phyloP scores from a whole-genome alignment of 371 early-diverging fungal species.

The Batrachochytrium dendrobatidis region DNA sequence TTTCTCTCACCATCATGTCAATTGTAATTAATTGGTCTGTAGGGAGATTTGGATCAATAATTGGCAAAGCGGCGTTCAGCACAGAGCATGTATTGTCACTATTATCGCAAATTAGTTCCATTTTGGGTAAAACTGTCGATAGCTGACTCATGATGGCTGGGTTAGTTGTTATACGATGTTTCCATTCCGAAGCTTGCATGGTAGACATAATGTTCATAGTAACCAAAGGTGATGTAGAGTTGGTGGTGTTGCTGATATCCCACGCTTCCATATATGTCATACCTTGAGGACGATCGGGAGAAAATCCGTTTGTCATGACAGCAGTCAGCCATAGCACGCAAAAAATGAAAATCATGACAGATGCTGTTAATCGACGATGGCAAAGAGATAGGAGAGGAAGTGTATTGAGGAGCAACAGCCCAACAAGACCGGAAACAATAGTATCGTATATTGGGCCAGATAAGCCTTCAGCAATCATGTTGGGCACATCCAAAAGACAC shows the following conservation, averaged over 20 bases:
- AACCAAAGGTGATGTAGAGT: background rate
- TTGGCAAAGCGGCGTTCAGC: no score
- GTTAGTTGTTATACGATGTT: no score
- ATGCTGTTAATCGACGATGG: slow-evolving; percentile 6
- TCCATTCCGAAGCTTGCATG: no score
- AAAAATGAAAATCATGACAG: slow-evolving; percentile 3
- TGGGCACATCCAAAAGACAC: slow-evolving; percentile 5
- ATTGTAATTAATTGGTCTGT: no score
- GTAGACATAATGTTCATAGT: background rate
- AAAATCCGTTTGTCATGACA: slow-evolving; percentile 9
- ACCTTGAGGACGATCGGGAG: slow-evolving; percentile 21
- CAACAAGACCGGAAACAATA: slow-evolving; percentile 12
- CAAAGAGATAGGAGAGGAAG: slow-evolving; percentile 18
- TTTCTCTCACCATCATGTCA: no score
- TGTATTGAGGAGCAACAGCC: slow-evolving; percentile 16
- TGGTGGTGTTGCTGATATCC: slow-evolving; percentile 10
- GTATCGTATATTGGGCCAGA: slow-evolving; percentile 16
- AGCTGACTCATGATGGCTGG: no score
- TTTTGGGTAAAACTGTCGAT: no score
- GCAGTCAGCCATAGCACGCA: slow-evolving; percentile 8
- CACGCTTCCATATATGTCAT: slow-evolving; percentile 12
- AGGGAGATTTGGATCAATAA: no score
- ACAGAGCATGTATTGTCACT: no score
- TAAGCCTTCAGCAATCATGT: slow-evolving; percentile 16
- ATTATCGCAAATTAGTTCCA: no score